Conservation (phyloP, 108 stramenopile genomes). For the Schizochytrium sp. region DNA sequence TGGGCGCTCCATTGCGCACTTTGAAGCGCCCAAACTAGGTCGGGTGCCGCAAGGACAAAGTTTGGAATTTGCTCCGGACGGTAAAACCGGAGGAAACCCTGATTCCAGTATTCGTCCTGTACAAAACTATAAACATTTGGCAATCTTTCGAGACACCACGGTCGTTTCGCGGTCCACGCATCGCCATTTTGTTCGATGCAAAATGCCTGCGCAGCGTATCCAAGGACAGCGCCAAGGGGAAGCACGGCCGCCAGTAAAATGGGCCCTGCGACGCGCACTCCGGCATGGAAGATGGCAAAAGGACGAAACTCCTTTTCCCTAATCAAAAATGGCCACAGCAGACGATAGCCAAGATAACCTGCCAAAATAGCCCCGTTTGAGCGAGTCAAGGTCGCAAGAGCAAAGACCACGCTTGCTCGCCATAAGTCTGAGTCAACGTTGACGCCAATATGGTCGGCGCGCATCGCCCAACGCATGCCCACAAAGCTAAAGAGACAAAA, state of each 20-base stretch:
- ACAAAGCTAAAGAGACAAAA: slow-evolving; percentile 29
- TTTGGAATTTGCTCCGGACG: slow-evolving; percentile 32
- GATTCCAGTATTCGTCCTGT: slow-evolving; percentile 38
- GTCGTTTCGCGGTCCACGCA: background rate
- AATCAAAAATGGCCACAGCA: background rate
- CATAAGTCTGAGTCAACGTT: background rate
- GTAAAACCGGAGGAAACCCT: slow-evolving; percentile 33
- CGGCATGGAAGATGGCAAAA: slow-evolving; percentile 19
- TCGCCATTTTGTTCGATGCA: background rate
- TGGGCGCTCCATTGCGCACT: background rate
- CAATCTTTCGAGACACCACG: slow-evolving; percentile 23
- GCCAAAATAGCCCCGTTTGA: background rate
- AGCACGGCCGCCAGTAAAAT: slow-evolving; percentile 7
- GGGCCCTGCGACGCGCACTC: background rate
- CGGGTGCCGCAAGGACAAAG: slow-evolving; percentile 37
- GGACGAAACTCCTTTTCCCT: background rate
- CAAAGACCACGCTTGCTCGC: background rate
- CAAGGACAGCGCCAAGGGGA: slow-evolving; percentile 26
- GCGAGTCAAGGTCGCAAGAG: background rate
- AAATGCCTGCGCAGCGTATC: slow-evolving; percentile 23
- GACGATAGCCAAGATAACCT: slow-evolving; percentile 22
- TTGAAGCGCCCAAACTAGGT: background rate
- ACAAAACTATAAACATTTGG: slow-evolving; percentile 33
- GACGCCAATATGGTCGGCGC: background rate
- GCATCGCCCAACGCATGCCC: slow-evolving; percentile 24